Base-by-base conservation (phyloP, 192 early-diverging fungal genomes). In the Backusella australiensis region DNA sequence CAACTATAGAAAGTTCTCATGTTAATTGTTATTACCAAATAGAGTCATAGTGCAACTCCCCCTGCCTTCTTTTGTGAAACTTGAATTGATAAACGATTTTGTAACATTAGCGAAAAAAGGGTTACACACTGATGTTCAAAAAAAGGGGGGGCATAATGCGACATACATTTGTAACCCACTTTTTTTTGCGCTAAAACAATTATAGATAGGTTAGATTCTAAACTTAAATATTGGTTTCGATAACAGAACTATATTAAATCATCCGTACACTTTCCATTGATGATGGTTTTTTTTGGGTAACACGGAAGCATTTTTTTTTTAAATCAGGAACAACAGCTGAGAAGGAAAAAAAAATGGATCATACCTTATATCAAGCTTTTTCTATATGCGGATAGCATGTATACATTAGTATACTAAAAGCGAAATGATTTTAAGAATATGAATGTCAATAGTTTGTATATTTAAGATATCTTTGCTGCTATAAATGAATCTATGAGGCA, bases 201-300 rank as follows among this genome's bases (percentile, higher is more conserved):
- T 56, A 26, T 56, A 21, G 53, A 21, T 56, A 56, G 53, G 53
- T 56, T 56, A 56, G 19, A 56, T 56, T 56, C 53, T 26, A 56
- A 56, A 56, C 53, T 56, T 56, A 56, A 56, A 56, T 56, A 56
- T n/a, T 56, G 53, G 8, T 56, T 56, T 56, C 53, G 53, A 56
- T 56, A 56, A 56, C 21, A 56, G 53, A 21, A 56, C 53, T 56
- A 56, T 56, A 56, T 56, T 56, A 56, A 56, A 21, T 9, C 53
- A 56, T 56, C 15, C 23, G 53, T 56, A 56, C 19, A 9, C 42
- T 44, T 44, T 44, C 5, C 42, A 56, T 56, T 56, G 53, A 56
- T 56, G 17, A 44, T 39, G 38, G 3, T 53, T n/a, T n/a, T 17
- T n/a, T 53, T 53, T 53, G 17, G n/a, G 49, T 53, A 53, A 21